Evolutionary conservation across 352 stramenopile species (phyloP).

Genomic region (Phytopythium ostracodes): DNA sequence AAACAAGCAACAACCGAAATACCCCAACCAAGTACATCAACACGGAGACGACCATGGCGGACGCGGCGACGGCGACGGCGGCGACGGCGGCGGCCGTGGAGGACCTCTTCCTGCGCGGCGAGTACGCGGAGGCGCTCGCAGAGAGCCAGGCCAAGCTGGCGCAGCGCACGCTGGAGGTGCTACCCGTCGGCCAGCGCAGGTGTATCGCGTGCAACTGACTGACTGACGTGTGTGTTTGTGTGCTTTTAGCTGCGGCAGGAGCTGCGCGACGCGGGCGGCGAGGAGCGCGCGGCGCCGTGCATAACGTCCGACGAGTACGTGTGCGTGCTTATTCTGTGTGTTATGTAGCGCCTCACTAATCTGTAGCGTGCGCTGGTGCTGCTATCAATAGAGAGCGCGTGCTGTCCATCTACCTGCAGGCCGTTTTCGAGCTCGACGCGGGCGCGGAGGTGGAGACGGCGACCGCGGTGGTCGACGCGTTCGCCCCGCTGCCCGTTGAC

Average conservation of each 20-base stretch:
- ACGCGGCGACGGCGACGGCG: conserved; percentile 11
- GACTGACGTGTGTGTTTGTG: not conserved
- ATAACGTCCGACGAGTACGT: conserved; percentile 24
- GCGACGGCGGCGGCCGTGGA: conserved; percentile 32
- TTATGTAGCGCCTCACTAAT: not conserved
- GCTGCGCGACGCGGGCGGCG: not conserved
- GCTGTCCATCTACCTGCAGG: conserved; percentile 62
- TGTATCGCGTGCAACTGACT: not conserved
- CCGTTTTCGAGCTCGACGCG: conserved; percentile 54
- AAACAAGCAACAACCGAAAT: no score
- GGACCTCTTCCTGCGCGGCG: conserved; percentile 51
- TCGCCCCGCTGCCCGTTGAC: conserved; percentile 35
- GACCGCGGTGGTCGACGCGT: conserved; percentile 28
- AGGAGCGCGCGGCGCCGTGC: not conserved
- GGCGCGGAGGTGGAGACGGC: conserved; percentile 55
- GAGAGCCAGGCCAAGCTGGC: conserved; percentile 42
- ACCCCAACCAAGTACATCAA: no score
- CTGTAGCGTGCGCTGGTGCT: not conserved
- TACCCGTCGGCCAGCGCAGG: not conserved
- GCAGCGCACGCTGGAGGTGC: conserved; percentile 26
- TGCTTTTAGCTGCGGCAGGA: conserved; percentile 1
- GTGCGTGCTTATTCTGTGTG: no score
- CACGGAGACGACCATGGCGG: no score
- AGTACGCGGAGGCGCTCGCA: conserved; percentile 47
- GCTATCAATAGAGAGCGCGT: conserved; percentile 45